Base-by-base conservation (phyloP, 495 filamentous ascomycete genomes). In the Aspergillus funiculosus region DNA sequence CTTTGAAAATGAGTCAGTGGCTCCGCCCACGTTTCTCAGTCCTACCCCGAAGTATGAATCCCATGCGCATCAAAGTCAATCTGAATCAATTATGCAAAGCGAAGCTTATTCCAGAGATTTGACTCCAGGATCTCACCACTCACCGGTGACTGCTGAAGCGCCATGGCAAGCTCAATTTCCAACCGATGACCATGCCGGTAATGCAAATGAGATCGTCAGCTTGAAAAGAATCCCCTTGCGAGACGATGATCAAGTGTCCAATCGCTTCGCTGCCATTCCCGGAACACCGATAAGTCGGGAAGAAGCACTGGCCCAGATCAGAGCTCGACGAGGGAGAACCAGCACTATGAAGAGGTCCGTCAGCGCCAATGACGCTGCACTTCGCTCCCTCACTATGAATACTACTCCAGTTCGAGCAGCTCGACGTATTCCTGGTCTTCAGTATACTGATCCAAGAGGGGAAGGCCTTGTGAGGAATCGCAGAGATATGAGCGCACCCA, bases 291-390 rank as follows among this genome's bases (percentile, higher is more conserved):
- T 77, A 26, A 72, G 66, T 46, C 62, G 73, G 15, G 74, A 77
- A 56, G 66, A 69, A 39, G 74, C 74, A 5, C 54, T 78, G 1
- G 74, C 74, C 18, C 71, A 75, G 50, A 76, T 78, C 40, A 52
- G 71, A 24, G 72, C 69, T 9, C 59, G 74, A 25, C 65, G 74
- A 28, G 69, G 66, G 3, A 58, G 71, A 36, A 64, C 74, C 2
- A 67, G 65, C 46, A 76, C 64, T 43, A 67, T 71, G 56, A 61
- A 66, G 26, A 59, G 72, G 39, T 71, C 68, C 26, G 62, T 60
- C 8, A 73, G 69, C 38, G 61, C 61, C 14, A 63, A 51, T n/a
- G 69, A 72, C 44, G 57, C 57, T 21, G 51, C 56, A 0, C 40
- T 64, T 13, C 62, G 62, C 19, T 48, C 58, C 25, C 55, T 53